Evolutionary conservation across 208 protist genomes (phyloP), one percentile per base, ranked within the genome.

Genomic region (Trypanosoma cruzi): DNA sequence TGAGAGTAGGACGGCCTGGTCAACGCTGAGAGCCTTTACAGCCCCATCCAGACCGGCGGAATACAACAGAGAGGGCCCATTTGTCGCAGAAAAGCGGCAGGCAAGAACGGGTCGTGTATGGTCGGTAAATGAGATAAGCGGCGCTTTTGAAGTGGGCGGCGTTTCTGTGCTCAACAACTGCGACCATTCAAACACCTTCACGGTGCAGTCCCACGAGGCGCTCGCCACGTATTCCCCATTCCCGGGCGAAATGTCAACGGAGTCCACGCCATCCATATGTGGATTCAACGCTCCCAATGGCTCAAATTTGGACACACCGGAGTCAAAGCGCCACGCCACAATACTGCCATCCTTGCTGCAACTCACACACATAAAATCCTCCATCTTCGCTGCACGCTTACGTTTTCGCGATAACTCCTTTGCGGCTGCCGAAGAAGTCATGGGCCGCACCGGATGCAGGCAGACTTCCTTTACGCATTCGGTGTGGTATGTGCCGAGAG

Each of bases 301-400:
- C 53, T 77, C 53, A 56, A 96, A 70, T 73, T 77, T 49, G 10
- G 67, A 57, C 34, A 48, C 53, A 31, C 44, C 37, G 50, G 57
- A 58, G 75, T 90, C 69, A 68, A 82, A 88, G 31, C 53, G 60
- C 87, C 89, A 95, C 22, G 83, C 79, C 1, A 80, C 81, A 20
- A 93, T 73, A 66, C 77, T 84, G 59, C 89, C 89, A 68, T 95
- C 87, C 53, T 93, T 95, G 73, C 86, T 84, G 64, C 76, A 74
- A 59, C 85, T 93, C 20, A 84, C 80, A 58, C 81, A 88, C 20
- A 73, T 42, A 53, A 95, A 90, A 73, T 88, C 82, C 29, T 67
- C 70, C n/a, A 42, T 2, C 18, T 1, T 31, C 20, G 73, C 54
- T 24, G 56, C 49, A 37, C 80, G 67, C n/a, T 40, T 28, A 29